A percentile compares a stretch with the other conserved stretches of the same genome.
Conservation (phyloP, 306 rosid genomes). For the Crataegus laevigata region DNA sequence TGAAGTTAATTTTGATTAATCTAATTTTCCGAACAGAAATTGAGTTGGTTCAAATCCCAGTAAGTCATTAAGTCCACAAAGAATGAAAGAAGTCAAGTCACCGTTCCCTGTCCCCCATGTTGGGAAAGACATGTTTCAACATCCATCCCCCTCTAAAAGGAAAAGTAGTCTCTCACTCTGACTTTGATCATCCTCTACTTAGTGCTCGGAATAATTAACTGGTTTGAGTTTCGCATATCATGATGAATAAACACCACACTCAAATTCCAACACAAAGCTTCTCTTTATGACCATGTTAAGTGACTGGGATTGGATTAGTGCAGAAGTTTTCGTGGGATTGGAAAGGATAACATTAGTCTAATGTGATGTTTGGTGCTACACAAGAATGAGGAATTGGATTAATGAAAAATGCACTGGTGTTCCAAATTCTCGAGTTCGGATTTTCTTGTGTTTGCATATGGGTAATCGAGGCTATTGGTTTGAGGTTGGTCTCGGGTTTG, state of each 20-base stretch:
- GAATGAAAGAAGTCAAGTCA: constrained; percentile 7
- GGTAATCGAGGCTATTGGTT: not conserved
- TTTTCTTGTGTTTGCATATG: not conserved
- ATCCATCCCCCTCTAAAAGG: constrained; percentile 22
- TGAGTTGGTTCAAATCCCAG: not conserved
- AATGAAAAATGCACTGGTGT: not conserved
- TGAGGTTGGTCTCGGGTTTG: not conserved
- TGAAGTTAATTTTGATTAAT: no score
- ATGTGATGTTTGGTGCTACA: not conserved
- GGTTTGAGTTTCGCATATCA: constrained; percentile 7
- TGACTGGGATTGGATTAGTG: not conserved
- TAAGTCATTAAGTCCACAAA: constrained; percentile 17
- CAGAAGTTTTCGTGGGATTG: not conserved
- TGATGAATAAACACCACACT: not conserved
- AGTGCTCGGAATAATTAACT: constrained; percentile 44
- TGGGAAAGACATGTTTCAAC: constrained; percentile 47
- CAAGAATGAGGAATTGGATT: not conserved
- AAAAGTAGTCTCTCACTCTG: constrained; percentile 20
- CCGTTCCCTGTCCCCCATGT: constrained; percentile 44
- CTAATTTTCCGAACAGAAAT: no score
- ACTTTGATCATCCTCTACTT: constrained; percentile 28
- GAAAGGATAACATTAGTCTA: not conserved
- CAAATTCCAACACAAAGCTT: constrained; percentile 8
- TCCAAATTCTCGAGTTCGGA: not conserved
- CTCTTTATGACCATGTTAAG: not conserved